A percentile compares a stretch with the other conserved stretches of the same genome.
phyloP scores from a whole-genome alignment of 1,284 basidiomycete species.

The Rhodotorula sp. region DNA sequence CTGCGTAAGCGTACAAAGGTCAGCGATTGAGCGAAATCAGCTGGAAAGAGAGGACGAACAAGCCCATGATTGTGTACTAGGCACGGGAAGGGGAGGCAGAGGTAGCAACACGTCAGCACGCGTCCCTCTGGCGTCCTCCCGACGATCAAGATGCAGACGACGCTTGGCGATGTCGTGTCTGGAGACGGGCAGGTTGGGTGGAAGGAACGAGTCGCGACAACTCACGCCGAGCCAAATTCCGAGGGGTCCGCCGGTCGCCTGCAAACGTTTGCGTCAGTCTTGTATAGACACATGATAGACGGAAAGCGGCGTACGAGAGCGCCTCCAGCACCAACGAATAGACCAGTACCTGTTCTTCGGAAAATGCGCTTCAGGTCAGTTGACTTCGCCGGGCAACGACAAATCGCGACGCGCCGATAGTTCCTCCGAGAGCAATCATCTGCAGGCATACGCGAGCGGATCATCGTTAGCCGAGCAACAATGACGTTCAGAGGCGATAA shows the following conservation, averaged over 20 bases:
- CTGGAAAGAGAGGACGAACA: background rate
- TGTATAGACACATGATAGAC: background rate
- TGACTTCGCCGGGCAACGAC: no score
- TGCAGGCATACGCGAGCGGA: background rate
- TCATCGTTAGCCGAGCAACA: no score
- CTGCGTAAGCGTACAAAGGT: constrained; percentile 12
- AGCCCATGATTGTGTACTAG: constrained; percentile 10
- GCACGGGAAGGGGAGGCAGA: no score
- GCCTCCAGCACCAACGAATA: constrained; percentile 40
- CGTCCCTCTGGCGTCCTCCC: no score
- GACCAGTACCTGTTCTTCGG: constrained; percentile 7
- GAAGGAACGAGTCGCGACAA: constrained; percentile 1
- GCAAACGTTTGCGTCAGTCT: constrained; percentile 26
- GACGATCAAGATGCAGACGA: no score
- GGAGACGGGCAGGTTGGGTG: no score
- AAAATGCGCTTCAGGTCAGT: background rate
- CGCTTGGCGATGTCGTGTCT: no score
- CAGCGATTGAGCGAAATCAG: background rate
- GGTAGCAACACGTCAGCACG: no score
- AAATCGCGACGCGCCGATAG: constrained; percentile 2
- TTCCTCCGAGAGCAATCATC: constrained; percentile 45
- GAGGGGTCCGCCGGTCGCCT: constrained; percentile 47
- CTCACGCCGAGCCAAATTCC: constrained; percentile 43
- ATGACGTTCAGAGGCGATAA: background rate
- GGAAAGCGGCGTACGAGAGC: no score